These are phyloP conservation scores for Wallacemonas sp. DNA, from an alignment of 208 protist species.

Conservation along the genomic window DNA sequence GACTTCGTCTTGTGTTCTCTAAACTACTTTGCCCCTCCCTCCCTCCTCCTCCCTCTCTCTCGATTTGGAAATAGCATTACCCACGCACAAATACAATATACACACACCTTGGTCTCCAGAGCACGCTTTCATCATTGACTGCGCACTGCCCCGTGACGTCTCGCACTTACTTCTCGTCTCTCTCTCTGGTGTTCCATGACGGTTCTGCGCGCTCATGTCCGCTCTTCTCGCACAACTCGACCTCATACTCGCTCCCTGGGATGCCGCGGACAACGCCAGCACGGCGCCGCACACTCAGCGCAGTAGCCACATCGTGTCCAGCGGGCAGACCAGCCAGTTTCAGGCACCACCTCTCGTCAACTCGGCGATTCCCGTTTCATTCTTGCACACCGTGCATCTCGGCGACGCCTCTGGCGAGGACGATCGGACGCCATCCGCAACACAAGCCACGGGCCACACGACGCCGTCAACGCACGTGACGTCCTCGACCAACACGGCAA, in stretches of 20 bases:
- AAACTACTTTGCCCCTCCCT: neutral
- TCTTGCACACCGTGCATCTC: too few relatives aligned
- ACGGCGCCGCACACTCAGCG: too few relatives aligned
- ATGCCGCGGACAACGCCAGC: slow-evolving; percentile 17
- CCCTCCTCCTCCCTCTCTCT: too few relatives aligned
- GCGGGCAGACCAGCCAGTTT: neutral
- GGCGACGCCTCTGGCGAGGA: too few relatives aligned
- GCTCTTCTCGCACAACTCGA: slow-evolving; percentile 48
- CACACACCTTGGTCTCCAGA: too few relatives aligned
- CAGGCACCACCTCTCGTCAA: neutral
- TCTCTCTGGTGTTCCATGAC: slow-evolving; percentile 18
- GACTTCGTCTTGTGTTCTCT: too few relatives aligned
- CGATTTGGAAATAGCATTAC: too few relatives aligned
- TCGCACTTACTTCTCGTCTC: neutral
- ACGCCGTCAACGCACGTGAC: neutral
- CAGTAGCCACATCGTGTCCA: neutral
- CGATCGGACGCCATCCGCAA: too few relatives aligned
- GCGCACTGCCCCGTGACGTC: too few relatives aligned
- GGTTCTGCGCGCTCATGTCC: neutral
- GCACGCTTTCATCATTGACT: too few relatives aligned
- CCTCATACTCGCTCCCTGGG: slow-evolving; percentile 61
- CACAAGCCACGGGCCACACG: too few relatives aligned
- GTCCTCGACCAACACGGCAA: neutral
- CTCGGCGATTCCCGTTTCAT: neutral
- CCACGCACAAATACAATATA: too few relatives aligned